Evolutionary conservation across 345 rosid genomes (phyloP), one percentile per base, ranked within the genome.

Genomic region (Schrenkiella parvula): DNA sequence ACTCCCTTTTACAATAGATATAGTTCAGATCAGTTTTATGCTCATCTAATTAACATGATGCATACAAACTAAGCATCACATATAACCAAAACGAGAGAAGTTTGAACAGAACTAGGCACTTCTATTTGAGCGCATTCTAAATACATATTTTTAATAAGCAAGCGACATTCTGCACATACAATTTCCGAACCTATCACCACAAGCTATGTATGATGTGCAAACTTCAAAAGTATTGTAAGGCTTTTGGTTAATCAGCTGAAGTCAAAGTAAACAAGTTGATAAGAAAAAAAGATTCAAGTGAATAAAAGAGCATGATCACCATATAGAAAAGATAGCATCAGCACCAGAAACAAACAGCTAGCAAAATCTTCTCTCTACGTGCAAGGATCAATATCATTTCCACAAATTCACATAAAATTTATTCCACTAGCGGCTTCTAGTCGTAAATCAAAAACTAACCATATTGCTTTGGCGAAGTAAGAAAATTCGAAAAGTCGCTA

Each of bases 1-100:
- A 93, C 81, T 93, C 98, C 98, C 98, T 93, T 42, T 6, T 5
- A 52, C 48, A 51, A 66, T 13, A 53, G 4, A 70, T 26, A 58
- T 6, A 31, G 39, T 50, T 75, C 43, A 59, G 1, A 55, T 41
- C 47, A 67, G 73, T 54, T 6, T 55, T 4, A 34, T 3, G n/a
- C 2, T 23, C 39, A 60, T 37, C 60, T 25, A 28, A 8, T 21
- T 14, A 22, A 70, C 39, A 70, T 35, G 48, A 60, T 8, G 41
- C 42, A 72, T 52, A 60, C 59, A 69, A 19, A 42, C 8, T 3
- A 29, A 54, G 28, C 3, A 11, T 48, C 57, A 43, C 34, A 50
- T 15, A 7, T 19, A 38, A 38, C 61, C 2, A 25, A 66, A 50
- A 21, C 19, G 2, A 4, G 21, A 47, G 31, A 5, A 4, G 5